Percentiles rank a stretch among this genome's conserved stretches.
These are phyloP conservation scores for Linnemannia schmuckeri DNA, from an alignment of 192 early-diverging fungal species.

Conservation along the genomic window DNA sequence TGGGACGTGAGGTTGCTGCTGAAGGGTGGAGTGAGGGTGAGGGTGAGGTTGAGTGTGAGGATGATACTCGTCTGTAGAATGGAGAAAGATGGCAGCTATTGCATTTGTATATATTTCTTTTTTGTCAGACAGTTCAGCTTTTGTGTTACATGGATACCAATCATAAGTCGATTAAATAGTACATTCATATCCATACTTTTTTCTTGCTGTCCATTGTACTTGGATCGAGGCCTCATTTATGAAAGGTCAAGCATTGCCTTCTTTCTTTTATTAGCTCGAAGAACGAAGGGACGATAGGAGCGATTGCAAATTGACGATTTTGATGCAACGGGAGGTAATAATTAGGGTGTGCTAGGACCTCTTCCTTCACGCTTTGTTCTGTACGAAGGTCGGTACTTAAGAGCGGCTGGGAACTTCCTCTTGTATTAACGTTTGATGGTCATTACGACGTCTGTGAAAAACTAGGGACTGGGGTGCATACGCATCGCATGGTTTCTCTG, in stretches of 20 bases:
- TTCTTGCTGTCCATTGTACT: not conserved
- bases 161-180: not conserved
- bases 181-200: not conserved
- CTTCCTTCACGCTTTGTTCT: too few species aligned
- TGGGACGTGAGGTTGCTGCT: constrained; percentile 56
- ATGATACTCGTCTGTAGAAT: not conserved
- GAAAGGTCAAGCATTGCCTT: not conserved
- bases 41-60: not conserved
- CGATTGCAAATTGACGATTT: not conserved
- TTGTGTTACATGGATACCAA: not conserved
- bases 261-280: not conserved
- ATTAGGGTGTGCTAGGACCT: too few species aligned
- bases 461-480: too few species aligned
- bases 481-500: too few species aligned
- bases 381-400: too few species aligned
- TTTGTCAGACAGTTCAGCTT: not conserved
- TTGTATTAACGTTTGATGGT: too few species aligned
- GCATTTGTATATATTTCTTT: not conserved
- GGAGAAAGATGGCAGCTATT: too few species aligned
- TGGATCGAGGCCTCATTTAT: not conserved
- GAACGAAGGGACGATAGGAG: not conserved
- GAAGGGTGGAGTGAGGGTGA: not conserved
- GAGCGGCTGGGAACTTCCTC: too few species aligned
- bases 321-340: not conserved
- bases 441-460: too few species aligned